phyloP scores from a whole-genome alignment of 805 yeast genomes.

The Monosporozyma solicola region DNA sequence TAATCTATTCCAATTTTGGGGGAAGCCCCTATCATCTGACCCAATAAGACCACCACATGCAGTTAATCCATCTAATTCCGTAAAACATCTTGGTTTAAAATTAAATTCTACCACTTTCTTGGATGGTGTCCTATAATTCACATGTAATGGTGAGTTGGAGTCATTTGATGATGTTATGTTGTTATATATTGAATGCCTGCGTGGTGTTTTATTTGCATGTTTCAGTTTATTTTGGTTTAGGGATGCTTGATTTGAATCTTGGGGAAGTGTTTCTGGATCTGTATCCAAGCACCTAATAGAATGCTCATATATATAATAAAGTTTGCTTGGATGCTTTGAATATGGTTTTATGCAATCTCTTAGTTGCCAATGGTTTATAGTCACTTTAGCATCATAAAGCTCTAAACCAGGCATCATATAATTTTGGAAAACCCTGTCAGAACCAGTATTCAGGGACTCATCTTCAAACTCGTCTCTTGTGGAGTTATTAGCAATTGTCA shows the following conservation, averaged over 20 bases:
- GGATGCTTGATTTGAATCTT: background rate
- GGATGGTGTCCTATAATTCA: conserved; percentile 15
- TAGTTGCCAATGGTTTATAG: conserved; percentile 64
- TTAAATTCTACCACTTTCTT: conserved; percentile 41
- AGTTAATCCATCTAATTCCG: conserved; percentile 43
- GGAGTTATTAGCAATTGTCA: conserved; percentile 4
- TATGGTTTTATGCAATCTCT: conserved; percentile 59
- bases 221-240: background rate
- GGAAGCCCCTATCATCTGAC: conserved; percentile 28
- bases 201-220: background rate
- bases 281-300: conserved; percentile 40
- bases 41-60: conserved; percentile 48
- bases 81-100: conserved; percentile 64
- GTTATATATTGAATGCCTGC: background rate
- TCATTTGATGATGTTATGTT: background rate
- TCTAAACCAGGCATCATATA: conserved; percentile 28
- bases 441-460: conserved; percentile 19
- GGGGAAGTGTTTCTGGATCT: conserved; percentile 1
- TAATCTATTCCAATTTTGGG: conserved; percentile 22
- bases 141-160: conserved; percentile 1
- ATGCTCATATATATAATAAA: conserved; percentile 53
- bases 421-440: conserved; percentile 26
- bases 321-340: conserved; percentile 33
- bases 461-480: conserved; percentile 14
- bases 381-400: conserved; percentile 25